phyloP scores from a whole-genome alignment of 345 rosid species.

The Moringa oleifera region DNA sequence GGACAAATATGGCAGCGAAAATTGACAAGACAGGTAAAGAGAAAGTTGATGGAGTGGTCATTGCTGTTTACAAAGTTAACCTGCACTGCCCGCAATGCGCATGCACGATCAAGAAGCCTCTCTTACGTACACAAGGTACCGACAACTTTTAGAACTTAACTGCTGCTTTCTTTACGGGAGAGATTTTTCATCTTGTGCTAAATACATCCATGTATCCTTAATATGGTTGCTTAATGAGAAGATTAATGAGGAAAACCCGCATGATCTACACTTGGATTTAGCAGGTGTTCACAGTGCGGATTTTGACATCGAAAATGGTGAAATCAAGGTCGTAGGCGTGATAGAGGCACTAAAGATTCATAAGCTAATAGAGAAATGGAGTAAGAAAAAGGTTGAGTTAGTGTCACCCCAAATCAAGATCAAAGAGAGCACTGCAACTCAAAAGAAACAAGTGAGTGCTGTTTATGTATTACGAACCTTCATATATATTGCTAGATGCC shows the following conservation, averaged over 20 bases:
- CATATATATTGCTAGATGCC: no score
- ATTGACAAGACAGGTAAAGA: conserved; percentile 21
- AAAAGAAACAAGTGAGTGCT: conserved; percentile 37
- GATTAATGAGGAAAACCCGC: no score
- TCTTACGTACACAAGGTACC: conserved; percentile 43
- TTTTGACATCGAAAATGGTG: conserved; percentile 45
- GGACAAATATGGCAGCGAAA: conserved; percentile 37
- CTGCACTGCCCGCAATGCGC: conserved; percentile 79
- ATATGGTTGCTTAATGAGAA: no score
- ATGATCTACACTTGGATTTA: neutral
- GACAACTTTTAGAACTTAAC: no score
- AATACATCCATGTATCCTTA: no score
- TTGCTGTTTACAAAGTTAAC: conserved; percentile 70
- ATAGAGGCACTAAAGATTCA: conserved; percentile 54
- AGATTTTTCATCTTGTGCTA: no score
- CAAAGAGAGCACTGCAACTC: conserved; percentile 21
- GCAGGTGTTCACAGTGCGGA: conserved; percentile 74
- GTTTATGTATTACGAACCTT: no score
- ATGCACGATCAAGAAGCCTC: conserved; percentile 57
- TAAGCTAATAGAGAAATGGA: conserved; percentile 50
- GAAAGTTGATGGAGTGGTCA: conserved; percentile 37
- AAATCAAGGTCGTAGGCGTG: conserved; percentile 68
- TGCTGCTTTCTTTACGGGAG: no score
- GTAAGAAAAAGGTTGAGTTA: conserved; percentile 65
- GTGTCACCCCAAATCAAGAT: conserved; percentile 45